Conservation (phyloP, 2,329 filamentous ascomycete genomes). For the Alternaria metachromatica region DNA sequence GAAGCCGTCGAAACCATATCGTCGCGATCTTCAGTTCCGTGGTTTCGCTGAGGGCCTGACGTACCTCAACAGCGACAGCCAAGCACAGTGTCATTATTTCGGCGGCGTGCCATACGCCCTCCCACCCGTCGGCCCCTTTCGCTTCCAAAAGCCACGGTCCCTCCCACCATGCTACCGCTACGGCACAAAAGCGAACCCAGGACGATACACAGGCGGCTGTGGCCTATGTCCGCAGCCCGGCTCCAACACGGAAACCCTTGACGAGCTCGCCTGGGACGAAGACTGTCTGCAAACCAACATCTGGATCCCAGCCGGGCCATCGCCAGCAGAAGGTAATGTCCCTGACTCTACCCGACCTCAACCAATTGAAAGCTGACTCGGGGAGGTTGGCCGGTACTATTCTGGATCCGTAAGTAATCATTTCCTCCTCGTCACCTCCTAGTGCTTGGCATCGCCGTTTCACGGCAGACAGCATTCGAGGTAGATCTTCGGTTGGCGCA, state of each 20-base stretch:
- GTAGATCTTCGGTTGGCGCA: not conserved
- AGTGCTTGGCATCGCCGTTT: conserved; percentile 2
- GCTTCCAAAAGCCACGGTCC: conserved; percentile 58
- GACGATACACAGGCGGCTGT: conserved; percentile 51
- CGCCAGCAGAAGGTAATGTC: conserved; percentile 46
- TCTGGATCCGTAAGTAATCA: conserved; percentile 60
- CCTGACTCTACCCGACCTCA: not conserved
- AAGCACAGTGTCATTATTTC: conserved; percentile 58
- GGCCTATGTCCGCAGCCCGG: conserved; percentile 60
- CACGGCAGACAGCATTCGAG: not conserved
- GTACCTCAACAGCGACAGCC: conserved; percentile 43
- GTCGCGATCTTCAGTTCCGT: conserved; percentile 49
- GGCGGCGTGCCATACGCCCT: conserved; percentile 64
- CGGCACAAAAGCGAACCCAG: conserved; percentile 57
- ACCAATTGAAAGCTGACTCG: conserved; percentile 5
- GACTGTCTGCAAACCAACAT: conserved; percentile 65
- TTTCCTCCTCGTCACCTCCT: not conserved
- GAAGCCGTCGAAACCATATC: conserved; percentile 36
- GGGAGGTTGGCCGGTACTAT: conserved; percentile 63
- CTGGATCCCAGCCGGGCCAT: conserved; percentile 59
- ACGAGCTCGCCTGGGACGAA: conserved; percentile 53
- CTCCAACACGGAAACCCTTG: conserved; percentile 14
- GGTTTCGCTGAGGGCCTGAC: conserved; percentile 60
- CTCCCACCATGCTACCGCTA: conserved; percentile 59
- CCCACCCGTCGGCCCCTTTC: conserved; percentile 55